phyloP scores from a whole-genome alignment of 164 flowering plant species.

The Saururus chinensis region DNA sequence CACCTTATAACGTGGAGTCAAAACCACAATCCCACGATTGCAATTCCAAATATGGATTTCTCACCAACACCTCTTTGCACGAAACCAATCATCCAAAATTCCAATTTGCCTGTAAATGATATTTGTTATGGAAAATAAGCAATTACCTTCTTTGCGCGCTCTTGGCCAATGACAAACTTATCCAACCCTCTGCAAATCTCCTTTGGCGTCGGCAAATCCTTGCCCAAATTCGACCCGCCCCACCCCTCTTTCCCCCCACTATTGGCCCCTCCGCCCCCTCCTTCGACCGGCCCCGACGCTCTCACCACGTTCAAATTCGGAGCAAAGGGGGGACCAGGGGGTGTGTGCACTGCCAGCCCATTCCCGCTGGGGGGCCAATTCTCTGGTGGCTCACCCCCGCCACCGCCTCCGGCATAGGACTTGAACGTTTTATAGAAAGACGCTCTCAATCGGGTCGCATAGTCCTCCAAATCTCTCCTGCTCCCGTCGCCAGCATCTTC shows the following conservation, averaged over 20 bases:
- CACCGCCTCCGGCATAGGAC: constrained; percentile 2
- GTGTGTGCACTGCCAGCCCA: constrained; percentile 73
- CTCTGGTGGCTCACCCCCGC: constrained; percentile 56
- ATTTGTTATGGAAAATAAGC: not conserved
- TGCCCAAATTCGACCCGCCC: constrained; percentile 80
- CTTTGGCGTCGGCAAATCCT: constrained; percentile 86
- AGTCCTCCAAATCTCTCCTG: constrained; percentile 13
- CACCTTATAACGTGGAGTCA: too few species aligned
- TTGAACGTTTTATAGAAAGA: constrained; percentile 73
- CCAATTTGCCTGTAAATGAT: too few species aligned
- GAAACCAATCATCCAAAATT: too few species aligned
- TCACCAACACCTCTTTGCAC: too few species aligned
- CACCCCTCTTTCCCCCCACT: constrained; percentile 31
- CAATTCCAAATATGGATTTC: too few species aligned
- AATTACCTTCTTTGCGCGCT: constrained; percentile 77
- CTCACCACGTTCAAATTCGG: constrained; percentile 62
- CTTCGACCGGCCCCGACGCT: constrained; percentile 28
- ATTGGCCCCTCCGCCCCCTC: constrained; percentile 16
- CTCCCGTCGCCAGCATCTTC: not conserved
- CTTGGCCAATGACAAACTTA: constrained; percentile 91
- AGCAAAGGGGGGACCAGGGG: constrained; percentile 75
- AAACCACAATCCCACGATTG: too few species aligned
- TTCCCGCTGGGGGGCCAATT: constrained; percentile 56
- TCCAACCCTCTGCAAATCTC: constrained; percentile 88
- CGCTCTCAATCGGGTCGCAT: constrained; percentile 26